Percentiles rank a stretch among this genome's conserved stretches.
phyloP scores from a whole-genome alignment of 164 flowering plant genomes.

The Berberis thunbergii region DNA sequence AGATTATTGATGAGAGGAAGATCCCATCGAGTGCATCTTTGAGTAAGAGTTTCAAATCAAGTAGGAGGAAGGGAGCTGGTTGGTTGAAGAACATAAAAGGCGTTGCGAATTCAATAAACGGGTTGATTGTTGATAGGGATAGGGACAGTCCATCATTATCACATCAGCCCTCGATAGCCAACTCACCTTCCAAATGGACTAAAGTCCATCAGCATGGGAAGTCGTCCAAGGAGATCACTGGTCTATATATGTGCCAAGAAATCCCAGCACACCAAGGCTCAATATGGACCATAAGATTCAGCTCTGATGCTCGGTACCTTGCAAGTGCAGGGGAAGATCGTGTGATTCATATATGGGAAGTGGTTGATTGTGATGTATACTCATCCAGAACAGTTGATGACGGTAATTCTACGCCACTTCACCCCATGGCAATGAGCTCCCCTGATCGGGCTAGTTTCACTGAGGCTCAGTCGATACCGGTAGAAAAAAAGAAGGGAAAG shows the following conservation, averaged over 20 bases:
- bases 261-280: slow-evolving; percentile 88
- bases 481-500: slow-evolving; percentile 48
- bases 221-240: slow-evolving; percentile 67
- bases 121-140: slow-evolving; percentile 32
- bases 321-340: slow-evolving; percentile 93
- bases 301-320: slow-evolving; percentile 47
- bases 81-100: slow-evolving; percentile 73
- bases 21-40: slow-evolving; percentile 20
- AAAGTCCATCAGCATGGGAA: slow-evolving; percentile 76
- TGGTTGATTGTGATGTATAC: slow-evolving; percentile 55
- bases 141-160: slow-evolving; percentile 13
- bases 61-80: slow-evolving; percentile 57
- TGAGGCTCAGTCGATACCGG: slow-evolving; percentile 9
- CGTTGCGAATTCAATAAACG: slow-evolving; percentile 51
- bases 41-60: slow-evolving; percentile 40
- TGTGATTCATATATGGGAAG: slow-evolving; percentile 83
- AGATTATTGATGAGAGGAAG: slow-evolving; percentile 14
- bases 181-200: slow-evolving; percentile 39
- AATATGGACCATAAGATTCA: slow-evolving; percentile 78
- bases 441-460: slow-evolving; percentile 16
- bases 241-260: slow-evolving; percentile 73
- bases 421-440: slow-evolving; percentile 26
- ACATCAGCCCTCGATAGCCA: slow-evolving; percentile 16
- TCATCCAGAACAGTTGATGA: slow-evolving; percentile 29
- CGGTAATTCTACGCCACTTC: slow-evolving; percentile 24